Conservation (phyloP, 148 eudicot genomes). For the Persicaria tinctoria region DNA sequence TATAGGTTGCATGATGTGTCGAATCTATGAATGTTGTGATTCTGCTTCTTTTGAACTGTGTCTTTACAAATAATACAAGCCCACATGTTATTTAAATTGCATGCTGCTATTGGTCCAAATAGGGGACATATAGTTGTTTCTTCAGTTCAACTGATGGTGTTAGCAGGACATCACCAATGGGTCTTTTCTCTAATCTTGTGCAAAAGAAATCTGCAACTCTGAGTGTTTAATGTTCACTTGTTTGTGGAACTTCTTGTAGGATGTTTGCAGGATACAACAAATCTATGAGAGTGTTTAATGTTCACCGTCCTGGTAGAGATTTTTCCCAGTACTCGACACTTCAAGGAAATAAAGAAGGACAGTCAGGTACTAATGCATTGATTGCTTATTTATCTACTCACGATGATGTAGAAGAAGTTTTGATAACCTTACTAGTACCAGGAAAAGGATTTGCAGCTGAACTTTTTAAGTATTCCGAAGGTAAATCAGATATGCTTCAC, state of each 20-base stretch:
- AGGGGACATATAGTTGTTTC: background rate
- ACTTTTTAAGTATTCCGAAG: background rate
- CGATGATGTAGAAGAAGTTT: background rate
- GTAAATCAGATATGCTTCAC: background rate
- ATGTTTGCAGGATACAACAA: constrained; percentile 95
- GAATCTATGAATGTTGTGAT: background rate
- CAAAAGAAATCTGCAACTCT: background rate
- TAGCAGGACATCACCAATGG: background rate
- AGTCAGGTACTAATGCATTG: constrained; percentile 48
- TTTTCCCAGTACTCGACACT: constrained; percentile 72
- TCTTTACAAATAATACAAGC: background rate
- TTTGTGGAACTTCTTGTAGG: constrained; percentile 32
- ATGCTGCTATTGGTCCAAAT: background rate
- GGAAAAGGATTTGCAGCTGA: background rate
- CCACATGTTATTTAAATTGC: background rate
- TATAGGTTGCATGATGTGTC: no score
- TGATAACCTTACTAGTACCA: background rate
- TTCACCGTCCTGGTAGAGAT: constrained; percentile 97
- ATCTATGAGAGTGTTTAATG: constrained; percentile 67
- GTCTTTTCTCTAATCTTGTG: background rate
- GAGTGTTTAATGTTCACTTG: background rate
- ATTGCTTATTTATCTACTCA: background rate
- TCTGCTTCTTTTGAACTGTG: background rate
- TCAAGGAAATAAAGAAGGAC: constrained; percentile 85
- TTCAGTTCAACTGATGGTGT: background rate